Conservation (phyloP, 192 early-diverging fungal species). For the Coemansia erecta region DNA sequence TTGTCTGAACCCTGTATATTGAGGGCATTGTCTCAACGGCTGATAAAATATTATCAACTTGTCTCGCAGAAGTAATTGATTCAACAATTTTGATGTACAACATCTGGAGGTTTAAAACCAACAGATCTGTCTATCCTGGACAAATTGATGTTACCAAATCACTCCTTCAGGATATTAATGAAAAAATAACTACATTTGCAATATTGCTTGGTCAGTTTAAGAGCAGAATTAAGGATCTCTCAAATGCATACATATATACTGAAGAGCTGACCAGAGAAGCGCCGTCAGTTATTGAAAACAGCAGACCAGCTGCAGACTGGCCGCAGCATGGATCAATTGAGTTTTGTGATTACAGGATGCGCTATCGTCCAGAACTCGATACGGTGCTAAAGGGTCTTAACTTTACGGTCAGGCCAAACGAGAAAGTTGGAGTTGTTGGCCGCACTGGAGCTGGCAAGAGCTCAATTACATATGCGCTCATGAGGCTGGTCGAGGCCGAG, state of each 20-base stretch:
- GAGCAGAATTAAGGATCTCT: not conserved
- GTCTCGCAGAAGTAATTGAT: not conserved
- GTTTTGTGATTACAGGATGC: too few relatives aligned
- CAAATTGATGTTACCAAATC: not conserved
- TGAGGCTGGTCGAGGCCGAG: constrained; percentile 35
- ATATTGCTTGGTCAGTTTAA: not conserved
- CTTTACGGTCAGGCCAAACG: not conserved
- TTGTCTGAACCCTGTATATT: too few relatives aligned
- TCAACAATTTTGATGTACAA: not conserved
- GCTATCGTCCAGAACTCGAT: too few relatives aligned
- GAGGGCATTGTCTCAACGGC: not conserved
- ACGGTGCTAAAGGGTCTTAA: not conserved
- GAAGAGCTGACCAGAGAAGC: too few relatives aligned
- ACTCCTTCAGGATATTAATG: not conserved
- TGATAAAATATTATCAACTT: not conserved
- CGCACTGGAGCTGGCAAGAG: not conserved
- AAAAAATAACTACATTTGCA: not conserved
- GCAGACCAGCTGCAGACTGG: too few relatives aligned
- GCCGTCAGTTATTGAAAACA: too few relatives aligned
- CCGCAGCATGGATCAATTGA: too few relatives aligned
- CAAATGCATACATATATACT: not conserved
- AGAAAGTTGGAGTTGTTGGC: not conserved
- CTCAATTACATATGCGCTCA: not conserved
- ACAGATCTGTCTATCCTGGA: not conserved
- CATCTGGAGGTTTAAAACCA: not conserved